These are phyloP conservation scores for Fusarium sp. DNA, from an alignment of 2,329 filamentous ascomycete genomes.

Conservation along the genomic window DNA sequence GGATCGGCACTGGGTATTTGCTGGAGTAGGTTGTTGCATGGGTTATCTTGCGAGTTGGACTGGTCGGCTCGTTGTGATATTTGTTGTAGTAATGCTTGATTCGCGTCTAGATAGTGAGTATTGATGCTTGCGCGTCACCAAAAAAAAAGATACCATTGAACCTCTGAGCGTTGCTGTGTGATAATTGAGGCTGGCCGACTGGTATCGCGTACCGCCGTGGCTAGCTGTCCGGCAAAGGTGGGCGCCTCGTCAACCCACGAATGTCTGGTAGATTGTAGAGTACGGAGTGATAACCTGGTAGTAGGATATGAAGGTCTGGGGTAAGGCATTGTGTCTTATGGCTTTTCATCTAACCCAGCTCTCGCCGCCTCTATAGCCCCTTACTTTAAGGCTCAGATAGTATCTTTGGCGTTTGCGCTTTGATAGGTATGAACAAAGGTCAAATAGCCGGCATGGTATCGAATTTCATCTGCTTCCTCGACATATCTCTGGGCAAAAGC, in stretches of 20 bases:
- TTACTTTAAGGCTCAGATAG: not conserved
- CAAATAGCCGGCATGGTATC: not conserved
- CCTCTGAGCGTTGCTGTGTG: not conserved
- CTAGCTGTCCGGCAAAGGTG: not conserved
- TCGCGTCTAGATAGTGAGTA: constrained; percentile 30
- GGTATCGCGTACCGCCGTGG: too few relatives aligned
- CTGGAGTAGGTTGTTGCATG: constrained; percentile 34
- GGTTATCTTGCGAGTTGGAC: constrained; percentile 7
- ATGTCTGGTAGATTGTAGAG: not conserved
- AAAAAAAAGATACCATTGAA: not conserved
- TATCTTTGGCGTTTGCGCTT: not conserved
- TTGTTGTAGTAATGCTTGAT: constrained; percentile 16
- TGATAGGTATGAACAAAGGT: not conserved
- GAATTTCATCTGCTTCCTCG: not conserved
- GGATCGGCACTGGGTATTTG: constrained; percentile 29
- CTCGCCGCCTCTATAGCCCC: too few relatives aligned
- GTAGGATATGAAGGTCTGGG: not conserved
- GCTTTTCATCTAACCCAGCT: not conserved
- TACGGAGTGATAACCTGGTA: not conserved
- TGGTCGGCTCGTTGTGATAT: constrained; percentile 11
- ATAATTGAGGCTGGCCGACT: not conserved
- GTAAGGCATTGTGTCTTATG: not conserved
- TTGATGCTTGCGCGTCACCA: constrained; percentile 19
- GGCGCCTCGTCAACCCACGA: not conserved
- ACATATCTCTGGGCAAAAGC: not conserved